Conservation (phyloP, 139 green algal species). For the Haematococcus lacustris region DNA sequence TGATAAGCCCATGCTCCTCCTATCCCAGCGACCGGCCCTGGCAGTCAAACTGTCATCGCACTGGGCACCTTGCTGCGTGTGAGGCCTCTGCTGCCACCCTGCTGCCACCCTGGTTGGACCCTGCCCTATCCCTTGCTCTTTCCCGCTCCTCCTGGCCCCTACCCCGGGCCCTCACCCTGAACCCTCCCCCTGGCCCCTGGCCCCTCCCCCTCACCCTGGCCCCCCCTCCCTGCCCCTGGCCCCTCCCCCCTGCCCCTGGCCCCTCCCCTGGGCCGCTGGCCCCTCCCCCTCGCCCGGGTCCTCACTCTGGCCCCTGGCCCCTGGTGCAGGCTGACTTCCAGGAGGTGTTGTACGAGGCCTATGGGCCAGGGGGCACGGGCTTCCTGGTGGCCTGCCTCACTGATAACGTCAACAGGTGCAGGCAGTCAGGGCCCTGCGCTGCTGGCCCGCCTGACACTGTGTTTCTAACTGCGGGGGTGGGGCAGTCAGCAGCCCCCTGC, state of each 20-base stretch:
- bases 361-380: slow-evolving; percentile 65
- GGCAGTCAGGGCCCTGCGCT: not conserved
- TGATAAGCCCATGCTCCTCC: too few species aligned
- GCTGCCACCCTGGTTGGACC: too few species aligned
- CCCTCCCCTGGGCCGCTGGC: too few species aligned
- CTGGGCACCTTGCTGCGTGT: not conserved
- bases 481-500: too few species aligned
- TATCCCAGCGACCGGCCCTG: too few species aligned
- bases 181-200: too few species aligned
- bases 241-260: not conserved
- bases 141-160: not conserved
- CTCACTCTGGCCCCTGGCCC: too few species aligned
- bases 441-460: not conserved
- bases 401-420: slow-evolving; percentile 85
- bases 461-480: too few species aligned
- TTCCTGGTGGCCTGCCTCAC: slow-evolving; percentile 86
- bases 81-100: not conserved
- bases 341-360: slow-evolving; percentile 68
- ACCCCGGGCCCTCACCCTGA: too few species aligned
- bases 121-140: not conserved
- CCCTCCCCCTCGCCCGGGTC: not conserved
- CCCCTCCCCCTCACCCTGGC: too few species aligned
- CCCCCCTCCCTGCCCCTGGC: not conserved
- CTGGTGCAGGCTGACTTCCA: slow-evolving; percentile 52
- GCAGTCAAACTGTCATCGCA: too few species aligned